Evolutionary conservation across 2,329 filamentous ascomycete species (phyloP), one percentile per base, ranked within the genome.

Genomic region (Fusarium sp.): DNA sequence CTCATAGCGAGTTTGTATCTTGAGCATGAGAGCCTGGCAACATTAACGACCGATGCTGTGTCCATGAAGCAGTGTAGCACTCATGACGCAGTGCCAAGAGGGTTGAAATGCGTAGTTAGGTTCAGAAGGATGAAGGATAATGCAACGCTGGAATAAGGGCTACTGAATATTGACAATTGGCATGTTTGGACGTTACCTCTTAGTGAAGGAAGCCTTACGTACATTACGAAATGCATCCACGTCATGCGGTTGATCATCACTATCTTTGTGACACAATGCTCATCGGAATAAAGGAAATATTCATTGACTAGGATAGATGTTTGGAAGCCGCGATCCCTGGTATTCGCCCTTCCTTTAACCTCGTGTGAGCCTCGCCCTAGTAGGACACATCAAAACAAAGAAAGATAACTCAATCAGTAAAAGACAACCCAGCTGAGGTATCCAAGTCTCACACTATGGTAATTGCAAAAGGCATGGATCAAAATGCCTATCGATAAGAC

Each of bases 11-110:
- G 11, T 23, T 9, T 50, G 21, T 50, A 50, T 50, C n/a, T 33
- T 23, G 47, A 50, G 11, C 6, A 50, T 23, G 21, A 50, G 30
- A 50, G 47, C 30, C 5, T 50, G 10, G 30, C 47, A 23, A 33
- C n/a, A 1, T 9, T n/a, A 6, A 3, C 1, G n/a, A 50, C 30
- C 1, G n/a, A n/a, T 19, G 16, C 16, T 23, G 9, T 9, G 8
- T 52, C 16, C 6, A 52, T 52, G n/a, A 52, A 13, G 8, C 30
- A 52, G 47, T 35, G 30, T 5, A 52, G 47, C 11, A 52, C 16
- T 23, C 47, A 52, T 33, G 47, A 52, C 11, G 30, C 47, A 5
- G 16, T 52, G 0, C 49, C 32, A 2, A 35, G 32, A 52, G 49
- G 18, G 12, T 8, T 25, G 2, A 21, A 35, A 25, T 35, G 32